A percentile compares a stretch with the other conserved stretches of the same genome.
Conservation (phyloP, 2,329 filamentous ascomycete genomes). For the Apiospora hydei region DNA sequence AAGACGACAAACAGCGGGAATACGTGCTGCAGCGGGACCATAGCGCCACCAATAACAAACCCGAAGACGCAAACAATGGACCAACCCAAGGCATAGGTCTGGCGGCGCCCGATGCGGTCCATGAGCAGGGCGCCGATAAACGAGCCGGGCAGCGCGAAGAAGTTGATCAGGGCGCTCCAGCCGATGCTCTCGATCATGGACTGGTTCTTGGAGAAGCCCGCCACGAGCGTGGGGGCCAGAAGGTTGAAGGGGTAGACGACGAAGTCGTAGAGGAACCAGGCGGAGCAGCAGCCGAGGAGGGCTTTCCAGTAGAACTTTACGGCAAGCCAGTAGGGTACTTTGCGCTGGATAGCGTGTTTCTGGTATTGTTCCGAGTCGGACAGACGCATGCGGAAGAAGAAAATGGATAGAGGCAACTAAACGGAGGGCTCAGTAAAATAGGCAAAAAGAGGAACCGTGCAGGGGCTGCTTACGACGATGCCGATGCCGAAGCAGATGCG, state of each 20-base stretch:
- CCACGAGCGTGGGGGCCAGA: constrained; percentile 46
- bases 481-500: constrained; percentile 58
- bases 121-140: constrained; percentile 56
- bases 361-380: constrained; percentile 59
- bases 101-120: constrained; percentile 55
- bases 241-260: constrained; percentile 35
- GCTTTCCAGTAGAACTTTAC: constrained; percentile 62
- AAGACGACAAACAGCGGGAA: constrained; percentile 59
- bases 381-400: constrained; percentile 63
- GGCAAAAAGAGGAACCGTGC: rapidly evolving
- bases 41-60: constrained; percentile 58
- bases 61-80: constrained; percentile 58
- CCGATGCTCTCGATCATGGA: constrained; percentile 36
- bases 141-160: constrained; percentile 11
- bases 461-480: constrained; percentile 43
- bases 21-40: constrained; percentile 55
- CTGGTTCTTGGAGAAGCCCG: constrained; percentile 36
- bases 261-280: constrained; percentile 58
- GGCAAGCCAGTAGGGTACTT: constrained; percentile 58
- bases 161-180: constrained; percentile 38
- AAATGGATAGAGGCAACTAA: constrained; percentile 55
- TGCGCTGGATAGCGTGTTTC: constrained; percentile 59
- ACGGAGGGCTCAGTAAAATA: not conserved
- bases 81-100: constrained; percentile 59
- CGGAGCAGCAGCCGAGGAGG: constrained; percentile 59